A percentile compares a stretch with the other conserved stretches of the same genome.
Evolutionary conservation across 106 monocot genomes (phyloP).

Genomic region (Phalaenopsis equestris): DNA sequence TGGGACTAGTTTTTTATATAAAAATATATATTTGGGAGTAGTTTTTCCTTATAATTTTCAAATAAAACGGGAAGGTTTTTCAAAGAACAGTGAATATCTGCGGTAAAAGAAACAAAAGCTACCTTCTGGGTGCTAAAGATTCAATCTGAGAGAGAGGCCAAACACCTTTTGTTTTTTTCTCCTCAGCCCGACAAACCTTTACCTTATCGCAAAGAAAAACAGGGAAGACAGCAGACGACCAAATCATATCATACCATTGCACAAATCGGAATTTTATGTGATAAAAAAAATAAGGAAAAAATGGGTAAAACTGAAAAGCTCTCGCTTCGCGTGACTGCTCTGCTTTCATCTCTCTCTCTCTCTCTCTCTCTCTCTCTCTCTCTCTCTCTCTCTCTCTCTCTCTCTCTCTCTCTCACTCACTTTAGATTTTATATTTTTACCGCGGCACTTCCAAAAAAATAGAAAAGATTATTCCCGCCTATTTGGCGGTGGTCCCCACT

Average conservation of each 20-base stretch:
- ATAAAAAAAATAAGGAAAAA: neutral
- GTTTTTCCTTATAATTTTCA: neutral
- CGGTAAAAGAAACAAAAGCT: neutral
- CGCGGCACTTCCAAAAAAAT: too few species aligned
- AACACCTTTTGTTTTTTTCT: neutral
- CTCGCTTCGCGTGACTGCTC: slow-evolving; percentile 4
- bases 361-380: too few species aligned
- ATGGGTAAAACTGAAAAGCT: neutral
- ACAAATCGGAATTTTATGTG: neutral
- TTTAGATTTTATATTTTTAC: too few species aligned
- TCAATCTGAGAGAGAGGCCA: neutral
- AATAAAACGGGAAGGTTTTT: neutral
- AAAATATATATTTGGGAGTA: too few species aligned
- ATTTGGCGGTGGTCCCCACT: too few species aligned
- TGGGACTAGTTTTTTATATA: too few species aligned
- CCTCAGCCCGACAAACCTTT: neutral
- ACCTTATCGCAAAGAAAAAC: neutral
- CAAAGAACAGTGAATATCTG: too few species aligned
- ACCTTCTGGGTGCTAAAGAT: neutral
- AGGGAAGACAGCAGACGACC: too few species aligned
- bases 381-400: too few species aligned
- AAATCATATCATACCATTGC: neutral
- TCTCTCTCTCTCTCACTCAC: too few species aligned
- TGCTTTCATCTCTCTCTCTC: neutral
- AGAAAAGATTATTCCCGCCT: too few species aligned